phyloP scores from a whole-genome alignment of 2,329 filamentous ascomycete species.

The Monilinia fructicola region DNA sequence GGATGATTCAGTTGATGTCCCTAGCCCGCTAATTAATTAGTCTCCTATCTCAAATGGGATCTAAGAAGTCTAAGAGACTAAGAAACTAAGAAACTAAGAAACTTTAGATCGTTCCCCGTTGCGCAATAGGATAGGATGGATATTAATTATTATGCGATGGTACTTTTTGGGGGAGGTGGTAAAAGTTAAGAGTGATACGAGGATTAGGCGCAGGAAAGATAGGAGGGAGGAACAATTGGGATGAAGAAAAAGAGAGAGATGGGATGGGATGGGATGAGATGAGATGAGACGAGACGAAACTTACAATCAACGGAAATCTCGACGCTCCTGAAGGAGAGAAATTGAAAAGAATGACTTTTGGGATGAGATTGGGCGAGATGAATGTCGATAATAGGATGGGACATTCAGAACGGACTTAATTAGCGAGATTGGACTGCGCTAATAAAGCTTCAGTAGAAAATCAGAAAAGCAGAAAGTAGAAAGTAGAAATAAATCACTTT shows the following conservation, averaged over 20 bases:
- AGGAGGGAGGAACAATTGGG: not conserved
- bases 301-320: slow-evolving; percentile 23
- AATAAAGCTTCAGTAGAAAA: slow-evolving; percentile 16
- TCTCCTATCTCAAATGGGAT: slow-evolving; percentile 16
- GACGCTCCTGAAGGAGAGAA: slow-evolving; percentile 23
- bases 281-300: slow-evolving; percentile 3
- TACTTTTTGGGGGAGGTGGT: not conserved
- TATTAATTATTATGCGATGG: not conserved
- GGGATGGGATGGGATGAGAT: not conserved
- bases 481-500: not conserved
- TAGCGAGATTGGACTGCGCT: slow-evolving; percentile 25
- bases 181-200: not conserved
- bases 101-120: slow-evolving; percentile 4
- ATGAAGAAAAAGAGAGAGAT: not conserved
- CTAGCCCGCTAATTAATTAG: slow-evolving; percentile 15
- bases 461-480: not conserved
- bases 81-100: slow-evolving; percentile 6
- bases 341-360: slow-evolving; percentile 21
- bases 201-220: not conserved
- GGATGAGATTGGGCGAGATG: slow-evolving; percentile 20
- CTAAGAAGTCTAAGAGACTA: not conserved
- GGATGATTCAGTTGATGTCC: slow-evolving; percentile 25
- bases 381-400: slow-evolving; percentile 24
- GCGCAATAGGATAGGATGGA: slow-evolving; percentile 13
- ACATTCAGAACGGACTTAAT: slow-evolving; percentile 21